phyloP scores from a whole-genome alignment of 2,329 filamentous ascomycete species.

The Neonectria neomacrospora region DNA sequence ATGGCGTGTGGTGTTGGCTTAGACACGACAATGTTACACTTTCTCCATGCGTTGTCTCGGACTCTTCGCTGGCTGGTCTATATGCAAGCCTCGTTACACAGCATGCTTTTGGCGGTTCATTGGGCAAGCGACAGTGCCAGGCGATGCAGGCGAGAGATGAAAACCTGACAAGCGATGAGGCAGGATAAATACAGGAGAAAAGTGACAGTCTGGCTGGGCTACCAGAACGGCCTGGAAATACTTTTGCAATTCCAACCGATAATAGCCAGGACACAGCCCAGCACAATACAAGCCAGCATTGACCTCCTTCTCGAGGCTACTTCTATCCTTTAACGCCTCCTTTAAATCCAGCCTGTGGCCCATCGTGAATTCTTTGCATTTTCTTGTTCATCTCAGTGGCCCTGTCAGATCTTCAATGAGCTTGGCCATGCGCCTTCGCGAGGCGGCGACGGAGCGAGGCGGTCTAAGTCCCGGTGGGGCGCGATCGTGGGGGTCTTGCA shows the following conservation, averaged over 20 bases:
- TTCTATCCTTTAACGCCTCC: too few relatives aligned
- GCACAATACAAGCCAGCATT: not conserved
- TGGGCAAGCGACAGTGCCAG: not conserved
- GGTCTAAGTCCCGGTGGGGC: not conserved
- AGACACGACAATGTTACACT: not conserved
- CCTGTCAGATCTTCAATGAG: not conserved
- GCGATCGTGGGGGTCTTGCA: constrained; percentile 3
- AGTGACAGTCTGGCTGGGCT: not conserved
- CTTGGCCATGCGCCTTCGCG: constrained; percentile 4
- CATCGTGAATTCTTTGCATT: not conserved
- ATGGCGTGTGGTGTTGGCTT: not conserved
- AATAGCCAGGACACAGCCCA: not conserved
- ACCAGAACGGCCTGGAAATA: not conserved
- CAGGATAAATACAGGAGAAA: not conserved
- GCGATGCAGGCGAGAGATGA: too few relatives aligned
- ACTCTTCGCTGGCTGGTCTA: too few relatives aligned
- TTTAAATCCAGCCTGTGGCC: not conserved
- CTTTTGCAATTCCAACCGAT: not conserved
- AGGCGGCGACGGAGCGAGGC: not conserved
- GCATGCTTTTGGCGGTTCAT: not conserved
- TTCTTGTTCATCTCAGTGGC: not conserved
- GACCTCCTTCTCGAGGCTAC: not conserved
- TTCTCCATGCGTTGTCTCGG: not conserved
- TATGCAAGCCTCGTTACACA: not conserved
- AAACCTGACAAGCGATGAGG: not conserved